Evolutionary conservation across 139 green algal species (phyloP), one percentile per base, ranked within the genome.

Genomic region (Chara braunii): DNA sequence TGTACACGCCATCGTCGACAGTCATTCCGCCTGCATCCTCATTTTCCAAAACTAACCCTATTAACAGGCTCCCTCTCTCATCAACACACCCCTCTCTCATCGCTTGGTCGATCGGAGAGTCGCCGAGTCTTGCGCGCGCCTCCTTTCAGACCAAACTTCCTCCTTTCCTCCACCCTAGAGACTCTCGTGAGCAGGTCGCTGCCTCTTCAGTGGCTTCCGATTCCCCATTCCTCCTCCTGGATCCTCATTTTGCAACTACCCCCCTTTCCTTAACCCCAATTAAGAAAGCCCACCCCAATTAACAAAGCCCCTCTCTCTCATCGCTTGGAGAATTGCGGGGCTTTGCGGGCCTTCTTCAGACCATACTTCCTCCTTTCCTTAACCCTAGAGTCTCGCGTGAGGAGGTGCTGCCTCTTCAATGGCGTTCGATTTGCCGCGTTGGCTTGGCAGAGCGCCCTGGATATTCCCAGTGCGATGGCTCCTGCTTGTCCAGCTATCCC

Each of bases 91-190:
- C 62, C 66, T 22, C 60, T 35, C 60, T 83, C 80, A 85, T 73
- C 80, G 80, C 68, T 85, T 85, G 57, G n/a, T n/a, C n/a, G n/a
- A n/a, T n/a, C n/a, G n/a, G 79, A 85, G 61, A 77, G 83, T 74
- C 85, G 80, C 43, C 74, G 70, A 32, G 80, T 79, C 79, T 85
- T 85, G 48, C 80, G 68, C 28, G 80, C 80, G n/a, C n/a, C n/a
- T 68, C 85, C 85, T 55, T 85, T 85, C 55, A 85, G 71, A 32
- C 80, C 80, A 74, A 85, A 85, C 80, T 86, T 85, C 66, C 70
- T 72, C 51, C 80, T 65, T 75, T 86, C 68, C 22, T 65, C 61
- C 22, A 40, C 55, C 52, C 80, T 60, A 29, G 80, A 51, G 74
- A 84, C 80, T 44, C 81, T 52, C 4, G 61, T 77, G 2, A 77